phyloP scores from a whole-genome alignment of 768 basidiomycete genomes.

The Pisolithus tinctorius region DNA sequence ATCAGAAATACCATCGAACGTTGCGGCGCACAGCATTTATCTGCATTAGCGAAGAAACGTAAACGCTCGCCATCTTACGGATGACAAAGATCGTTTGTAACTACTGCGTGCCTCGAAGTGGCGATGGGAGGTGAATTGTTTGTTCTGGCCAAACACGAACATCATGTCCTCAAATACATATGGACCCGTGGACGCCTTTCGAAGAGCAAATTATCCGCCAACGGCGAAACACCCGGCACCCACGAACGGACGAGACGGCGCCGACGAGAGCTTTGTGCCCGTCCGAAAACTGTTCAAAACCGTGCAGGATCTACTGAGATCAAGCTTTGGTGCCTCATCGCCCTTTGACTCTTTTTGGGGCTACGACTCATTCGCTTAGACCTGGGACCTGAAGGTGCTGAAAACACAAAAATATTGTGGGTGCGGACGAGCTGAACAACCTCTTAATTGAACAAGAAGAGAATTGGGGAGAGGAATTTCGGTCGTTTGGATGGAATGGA shows the following conservation, averaged over 20 bases:
- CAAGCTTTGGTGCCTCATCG: conserved; percentile 18
- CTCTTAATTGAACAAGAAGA: background rate
- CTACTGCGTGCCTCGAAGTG: background rate
- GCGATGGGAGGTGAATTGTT: conserved; percentile 8
- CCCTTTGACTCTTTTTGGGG: background rate
- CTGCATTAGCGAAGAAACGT: background rate
- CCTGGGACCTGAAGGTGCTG: background rate
- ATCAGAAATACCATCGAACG: background rate
- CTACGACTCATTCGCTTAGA: background rate
- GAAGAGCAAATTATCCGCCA: conserved; percentile 11
- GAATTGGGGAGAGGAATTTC: background rate
- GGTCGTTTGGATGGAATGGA: background rate
- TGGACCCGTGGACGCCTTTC: conserved; percentile 14
- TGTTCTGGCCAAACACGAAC: conserved; percentile 28
- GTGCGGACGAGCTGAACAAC: background rate
- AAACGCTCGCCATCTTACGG: too few relatives aligned
- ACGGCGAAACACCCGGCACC: conserved; percentile 3
- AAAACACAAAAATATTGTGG: background rate
- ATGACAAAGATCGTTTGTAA: too few relatives aligned
- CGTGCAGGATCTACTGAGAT: conserved; percentile 63
- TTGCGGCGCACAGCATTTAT: background rate
- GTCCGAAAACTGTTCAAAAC: conserved; percentile 60
- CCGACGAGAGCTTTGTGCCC: background rate
- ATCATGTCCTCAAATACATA: conserved; percentile 28
- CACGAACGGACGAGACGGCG: conserved; percentile 1